A percentile compares a stretch with the other conserved stretches of the same genome.
These are phyloP conservation scores for Wickerhamomyces pijperi DNA, from an alignment of 805 yeast genomes.

Conservation along the genomic window DNA sequence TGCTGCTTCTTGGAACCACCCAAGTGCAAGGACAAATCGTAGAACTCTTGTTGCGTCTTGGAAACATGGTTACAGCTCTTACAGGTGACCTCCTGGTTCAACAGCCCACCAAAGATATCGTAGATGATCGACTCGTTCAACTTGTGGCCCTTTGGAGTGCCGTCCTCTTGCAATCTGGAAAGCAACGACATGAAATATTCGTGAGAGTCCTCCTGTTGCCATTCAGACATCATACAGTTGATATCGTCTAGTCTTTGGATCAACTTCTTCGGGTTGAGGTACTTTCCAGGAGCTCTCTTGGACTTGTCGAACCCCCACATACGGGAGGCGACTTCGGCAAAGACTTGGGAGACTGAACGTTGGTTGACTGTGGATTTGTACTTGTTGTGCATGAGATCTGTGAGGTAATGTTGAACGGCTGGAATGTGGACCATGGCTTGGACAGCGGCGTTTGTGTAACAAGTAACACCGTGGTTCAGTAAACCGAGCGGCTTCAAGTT, in stretches of 20 bases:
- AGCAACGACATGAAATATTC: conserved; percentile 91
- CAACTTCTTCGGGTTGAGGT: conserved; percentile 66
- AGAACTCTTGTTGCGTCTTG: conserved; percentile 84
- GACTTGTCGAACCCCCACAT: conserved; percentile 55
- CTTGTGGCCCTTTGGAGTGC: conserved; percentile 83
- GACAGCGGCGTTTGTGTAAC: conserved; percentile 92
- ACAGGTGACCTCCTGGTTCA: conserved; percentile 80
- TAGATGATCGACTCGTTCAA: conserved; percentile 72
- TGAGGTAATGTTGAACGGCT: conserved; percentile 74
- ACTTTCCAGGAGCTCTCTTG: conserved; percentile 20
- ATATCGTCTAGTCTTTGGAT: conserved; percentile 68
- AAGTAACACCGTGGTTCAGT: conserved; percentile 87
- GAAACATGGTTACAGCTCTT: conserved; percentile 72
- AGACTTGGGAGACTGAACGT: conserved; percentile 49
- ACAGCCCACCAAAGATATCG: conserved; percentile 88
- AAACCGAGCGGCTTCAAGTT: conserved; percentile 53
- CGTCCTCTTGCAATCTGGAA: conserved; percentile 82
- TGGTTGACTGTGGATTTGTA: conserved; percentile 33
- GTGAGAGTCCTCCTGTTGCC: conserved; percentile 98
- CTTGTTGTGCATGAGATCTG: conserved; percentile 49
- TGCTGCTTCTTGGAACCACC: conserved; percentile 11
- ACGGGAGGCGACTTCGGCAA: conserved; percentile 57
- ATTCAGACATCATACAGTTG: conserved; percentile 91
- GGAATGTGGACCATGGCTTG: conserved; percentile 89
- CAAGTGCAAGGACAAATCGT: conserved; percentile 80